Evolutionary conservation across 75 land plant species (phyloP).

Genomic region (Cryptomeria japonica): DNA sequence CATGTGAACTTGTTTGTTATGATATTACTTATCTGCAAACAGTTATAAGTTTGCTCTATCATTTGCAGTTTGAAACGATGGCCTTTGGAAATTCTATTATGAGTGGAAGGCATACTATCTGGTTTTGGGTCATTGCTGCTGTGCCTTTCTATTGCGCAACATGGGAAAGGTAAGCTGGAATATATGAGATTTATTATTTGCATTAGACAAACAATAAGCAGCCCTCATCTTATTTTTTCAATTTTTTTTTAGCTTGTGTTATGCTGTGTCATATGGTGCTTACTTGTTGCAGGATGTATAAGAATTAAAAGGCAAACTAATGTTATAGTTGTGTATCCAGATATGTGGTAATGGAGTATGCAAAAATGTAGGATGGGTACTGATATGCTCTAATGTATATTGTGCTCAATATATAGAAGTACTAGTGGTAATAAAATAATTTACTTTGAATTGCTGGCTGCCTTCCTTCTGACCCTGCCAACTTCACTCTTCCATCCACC

Average conservation of each 20-base stretch:
- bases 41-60: not conserved
- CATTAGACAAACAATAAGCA: not conserved
- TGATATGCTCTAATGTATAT: not conserved
- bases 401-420: not conserved
- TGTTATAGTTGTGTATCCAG: not conserved
- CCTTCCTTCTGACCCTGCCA: too few species aligned
- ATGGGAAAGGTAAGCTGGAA: conserved; percentile 89
- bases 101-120: conserved; percentile 79
- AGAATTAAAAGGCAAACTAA: not conserved
- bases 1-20: not conserved
- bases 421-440: too few species aligned
- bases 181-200: not conserved
- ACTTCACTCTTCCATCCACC: too few species aligned
- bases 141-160: conserved; percentile 94
- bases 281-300: not conserved
- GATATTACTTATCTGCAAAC: not conserved
- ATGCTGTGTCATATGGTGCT: not conserved
- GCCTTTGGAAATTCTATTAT: conserved; percentile 90
- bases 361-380: not conserved
- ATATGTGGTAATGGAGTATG: not conserved
- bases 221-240: not conserved
- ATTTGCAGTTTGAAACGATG: conserved; percentile 85
- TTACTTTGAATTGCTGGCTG: too few species aligned
- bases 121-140: conserved; percentile 92
- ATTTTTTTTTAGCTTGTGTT: not conserved